Evolutionary conservation across 1,284 basidiomycete species (phyloP).

Genomic region (Apiotrichum veenhuisii): DNA sequence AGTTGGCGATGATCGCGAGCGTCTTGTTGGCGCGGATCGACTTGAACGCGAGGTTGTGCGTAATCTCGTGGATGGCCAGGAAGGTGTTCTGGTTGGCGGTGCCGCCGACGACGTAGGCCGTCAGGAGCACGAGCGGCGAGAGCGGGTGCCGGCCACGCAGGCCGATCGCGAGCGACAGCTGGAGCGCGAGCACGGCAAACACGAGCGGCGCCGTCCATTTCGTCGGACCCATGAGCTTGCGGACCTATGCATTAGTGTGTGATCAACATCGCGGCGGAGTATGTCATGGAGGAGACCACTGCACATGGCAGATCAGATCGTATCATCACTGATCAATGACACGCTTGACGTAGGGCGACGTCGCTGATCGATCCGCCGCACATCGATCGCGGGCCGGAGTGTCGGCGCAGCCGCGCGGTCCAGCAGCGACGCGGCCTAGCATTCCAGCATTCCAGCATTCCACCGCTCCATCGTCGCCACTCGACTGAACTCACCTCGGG

Average conservation of each 20-base stretch:
- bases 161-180: slow-evolving; percentile 63
- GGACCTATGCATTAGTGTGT: slow-evolving; percentile 58
- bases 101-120: slow-evolving; percentile 83
- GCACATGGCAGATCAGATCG: too few species aligned
- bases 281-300: too few species aligned
- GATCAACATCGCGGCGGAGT: neutral
- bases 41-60: slow-evolving; percentile 92
- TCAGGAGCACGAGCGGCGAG: slow-evolving; percentile 67
- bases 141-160: slow-evolving; percentile 66
- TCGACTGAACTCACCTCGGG: slow-evolving; percentile 63
- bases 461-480: neutral
- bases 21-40: slow-evolving; percentile 77
- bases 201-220: slow-evolving; percentile 86
- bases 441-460: too few species aligned
- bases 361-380: too few species aligned
- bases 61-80: slow-evolving; percentile 96
- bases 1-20: slow-evolving; percentile 83
- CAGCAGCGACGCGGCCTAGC: too few species aligned
- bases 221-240: slow-evolving; percentile 92
- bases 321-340: too few species aligned
- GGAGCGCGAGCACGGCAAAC: slow-evolving; percentile 69
- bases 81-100: slow-evolving; percentile 97
- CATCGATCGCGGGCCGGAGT: too few species aligned
- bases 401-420: too few species aligned
- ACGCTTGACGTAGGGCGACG: too few species aligned